Evolutionary conservation across 371 early-diverging fungal genomes (phyloP), one percentile per base, ranked within the genome.

Genomic region (Syncephalastrum sp.): DNA sequence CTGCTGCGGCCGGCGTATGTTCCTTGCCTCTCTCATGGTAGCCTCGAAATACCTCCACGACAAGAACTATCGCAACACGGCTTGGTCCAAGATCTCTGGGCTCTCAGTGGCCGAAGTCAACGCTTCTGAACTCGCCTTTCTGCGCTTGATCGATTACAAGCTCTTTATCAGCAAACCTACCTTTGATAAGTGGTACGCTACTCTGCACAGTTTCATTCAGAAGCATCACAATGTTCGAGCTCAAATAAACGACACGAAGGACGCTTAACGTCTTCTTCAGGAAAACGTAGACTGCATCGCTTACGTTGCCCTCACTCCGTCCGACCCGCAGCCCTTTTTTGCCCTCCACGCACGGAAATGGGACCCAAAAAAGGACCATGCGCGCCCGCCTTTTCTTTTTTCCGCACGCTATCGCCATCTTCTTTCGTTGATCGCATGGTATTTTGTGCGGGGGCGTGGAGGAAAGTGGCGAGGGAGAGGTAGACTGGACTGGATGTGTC

Each of bases 21-120:
- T 86, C 65, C 61, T 88, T 41, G 87, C 87, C 12, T 81, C 89
- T 0, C 60, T 89, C 13, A 84, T 89, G 65, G 72, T 80, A 42
- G 84, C 90, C 5, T 84, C 86, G 44, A 89, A 89, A 60, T 90
- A 87, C 47, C 72, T 88, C 42, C 78, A 81, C 50, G 90, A 89
- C 61, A 81, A 83, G 60, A 82, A 88, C 50, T 88, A 86, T 54
- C 75, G 83, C 29, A 89, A 87, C 77, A 77, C 74, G 49, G 84
- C 87, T 7, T 90, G 90, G 90, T 76, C 85, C 59, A 81, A 83
- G 68, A 82, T 90, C 42, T 82, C 91, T 15, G 78, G 82, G 44
- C 78, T 90, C 17, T 71, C 81, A 12, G 69, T 87, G 4, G 38
- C 70, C 3, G 87, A 91, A 75, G 81, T 92, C 64, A 83, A 83